Base-by-base conservation (phyloP, 768 basidiomycete genomes). In the Xerocomus spinulosus region DNA sequence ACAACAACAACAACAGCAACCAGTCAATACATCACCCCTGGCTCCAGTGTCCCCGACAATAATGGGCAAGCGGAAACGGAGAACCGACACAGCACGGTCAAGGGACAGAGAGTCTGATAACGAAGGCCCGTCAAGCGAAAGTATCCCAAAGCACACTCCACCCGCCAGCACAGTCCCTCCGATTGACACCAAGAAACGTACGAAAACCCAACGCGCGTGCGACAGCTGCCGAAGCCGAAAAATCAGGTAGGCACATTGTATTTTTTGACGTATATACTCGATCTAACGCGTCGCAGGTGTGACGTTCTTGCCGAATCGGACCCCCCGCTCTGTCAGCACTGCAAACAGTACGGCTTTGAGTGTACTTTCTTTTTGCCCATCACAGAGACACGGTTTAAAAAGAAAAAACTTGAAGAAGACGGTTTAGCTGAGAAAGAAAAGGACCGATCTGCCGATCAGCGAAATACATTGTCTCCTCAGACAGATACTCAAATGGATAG, bases 351-450 rank as follows among this genome's bases (percentile, higher is more conserved):
- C 59, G 79, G 81, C 36, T 90, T 93, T 56, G 92, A 95, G 54
- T 96, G 95, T 66, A 96, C 94, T 5, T 96, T 94, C 71, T 95
- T 96, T 75, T 81, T 98, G 12, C 96, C 96, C 33, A 99, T 99
- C 58, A 92, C 95, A 9, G 96, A 98, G 68, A 99, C 96, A 0
- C 85, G 96, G 17, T 99, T 97, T 78, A 97, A 97, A 73, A 96
- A 96, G 75, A 92, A 92, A 72, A 86, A 87, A 56, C 49, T 83
- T 36, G 87, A 92, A 59, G 84, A 89, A 57, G 87, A 87, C 43
- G 68, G 72, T 2, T 69, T 70, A 0, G 67, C 54, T 9, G 63
- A 69, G 40, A 64, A 66, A 55, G 74, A 74, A 32, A 69, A 61
- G 40, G 67, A 69, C 15, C 62, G 61, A 41, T 50, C 62, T 20